phyloP scores from a whole-genome alignment of 164 flowering plant genomes.

The Vitis riparia region DNA sequence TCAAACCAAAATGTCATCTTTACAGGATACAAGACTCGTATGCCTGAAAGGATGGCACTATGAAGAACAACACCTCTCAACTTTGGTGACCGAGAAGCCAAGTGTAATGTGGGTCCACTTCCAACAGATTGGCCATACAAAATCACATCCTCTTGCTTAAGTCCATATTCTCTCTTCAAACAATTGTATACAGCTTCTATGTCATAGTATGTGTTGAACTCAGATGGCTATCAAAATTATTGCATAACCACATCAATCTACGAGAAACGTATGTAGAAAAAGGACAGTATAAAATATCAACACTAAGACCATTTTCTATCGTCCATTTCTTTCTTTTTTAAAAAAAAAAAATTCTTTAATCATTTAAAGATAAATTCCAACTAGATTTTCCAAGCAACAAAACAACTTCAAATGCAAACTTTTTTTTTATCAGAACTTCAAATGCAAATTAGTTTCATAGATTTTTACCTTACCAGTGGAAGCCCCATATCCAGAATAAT shows the following conservation, averaged over 20 bases:
- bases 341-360: too few relatives aligned
- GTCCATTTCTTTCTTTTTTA: too few relatives aligned
- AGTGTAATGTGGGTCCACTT: conserved; percentile 89
- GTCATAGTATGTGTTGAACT: conserved; percentile 88
- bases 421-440: too few relatives aligned
- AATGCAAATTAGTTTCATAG: neutral
- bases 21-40: conserved; percentile 82
- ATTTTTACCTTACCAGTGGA: conserved; percentile 89
- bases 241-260: conserved; percentile 6
- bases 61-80: conserved; percentile 86
- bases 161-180: conserved; percentile 70
- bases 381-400: neutral
- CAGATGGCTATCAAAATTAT: conserved; percentile 58
- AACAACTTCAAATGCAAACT: conserved; percentile 1
- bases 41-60: conserved; percentile 92
- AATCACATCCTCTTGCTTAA: conserved; percentile 82
- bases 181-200: conserved; percentile 90
- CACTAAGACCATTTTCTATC: too few relatives aligned
- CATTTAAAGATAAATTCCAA: neutral
- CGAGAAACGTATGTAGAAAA: neutral
- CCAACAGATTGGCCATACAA: conserved; percentile 95
- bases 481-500: conserved; percentile 94
- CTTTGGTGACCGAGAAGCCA: conserved; percentile 63
- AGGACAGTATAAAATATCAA: too few relatives aligned
- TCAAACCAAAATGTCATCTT: conserved; percentile 96